These are phyloP conservation scores for Handroanthus guayacan DNA, from an alignment of 257 asterid genomes.

Conservation along the genomic window DNA sequence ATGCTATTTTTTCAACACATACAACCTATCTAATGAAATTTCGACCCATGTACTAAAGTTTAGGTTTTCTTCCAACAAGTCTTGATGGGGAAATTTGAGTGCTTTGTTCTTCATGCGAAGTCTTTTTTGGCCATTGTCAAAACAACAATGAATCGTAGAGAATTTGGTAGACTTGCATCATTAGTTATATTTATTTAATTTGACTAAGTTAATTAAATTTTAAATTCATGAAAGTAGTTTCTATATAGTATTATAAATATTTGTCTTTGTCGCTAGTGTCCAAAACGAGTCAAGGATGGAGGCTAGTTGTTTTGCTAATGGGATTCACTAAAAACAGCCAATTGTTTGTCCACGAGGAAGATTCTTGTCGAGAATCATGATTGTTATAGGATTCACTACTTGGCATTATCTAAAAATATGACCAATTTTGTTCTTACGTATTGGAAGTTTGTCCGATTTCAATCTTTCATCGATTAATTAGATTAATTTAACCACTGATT, in stretches of 20 bases:
- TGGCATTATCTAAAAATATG: no score
- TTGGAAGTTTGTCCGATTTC: no score
- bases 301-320: slow-evolving; percentile 25
- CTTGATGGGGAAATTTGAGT: not conserved
- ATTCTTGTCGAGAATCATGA: not conserved
- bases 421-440: no score
- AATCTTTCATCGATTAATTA: no score
- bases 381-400: not conserved
- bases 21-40: no score
- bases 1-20: no score
- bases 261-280: not conserved
- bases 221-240: not conserved
- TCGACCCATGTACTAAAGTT: no score
- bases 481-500: no score
- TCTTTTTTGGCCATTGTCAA: not conserved
- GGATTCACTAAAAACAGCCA: slow-evolving; percentile 37
- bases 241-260: not conserved
- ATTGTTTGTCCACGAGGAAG: slow-evolving; percentile 31
- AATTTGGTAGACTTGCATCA: slow-evolving; percentile 15
- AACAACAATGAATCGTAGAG: not conserved
- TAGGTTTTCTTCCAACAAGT: no score
- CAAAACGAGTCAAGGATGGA: slow-evolving; percentile 40
- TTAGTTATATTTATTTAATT: not conserved
- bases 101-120: slow-evolving; percentile 2
- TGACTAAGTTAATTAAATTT: slow-evolving; percentile 4